Evolutionary conservation across 2,329 filamentous ascomycete genomes (phyloP).

Genomic region (Diaporthe ampelina): DNA sequence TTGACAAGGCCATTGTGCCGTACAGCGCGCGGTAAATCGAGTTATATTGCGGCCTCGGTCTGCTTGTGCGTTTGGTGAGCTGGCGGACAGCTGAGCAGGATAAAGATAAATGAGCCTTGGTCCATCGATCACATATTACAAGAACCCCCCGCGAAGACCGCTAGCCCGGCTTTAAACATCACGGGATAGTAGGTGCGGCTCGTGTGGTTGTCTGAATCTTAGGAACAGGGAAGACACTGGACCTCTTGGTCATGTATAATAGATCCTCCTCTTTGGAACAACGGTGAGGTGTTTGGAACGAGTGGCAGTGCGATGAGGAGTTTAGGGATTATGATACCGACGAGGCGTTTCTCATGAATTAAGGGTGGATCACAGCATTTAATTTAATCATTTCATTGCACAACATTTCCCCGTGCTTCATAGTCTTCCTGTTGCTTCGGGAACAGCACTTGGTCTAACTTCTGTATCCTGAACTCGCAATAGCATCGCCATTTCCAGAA

Average conservation of each 20-base stretch:
- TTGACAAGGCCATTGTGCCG: conserved; percentile 76
- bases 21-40: conserved; percentile 58
- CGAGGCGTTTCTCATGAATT: conserved; percentile 7
- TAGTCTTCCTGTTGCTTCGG: neutral
- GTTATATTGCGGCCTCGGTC: no score
- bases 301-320: neutral
- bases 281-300: neutral
- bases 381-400: neutral
- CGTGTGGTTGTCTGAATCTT: neutral
- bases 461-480: neutral
- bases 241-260: neutral
- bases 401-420: neutral
- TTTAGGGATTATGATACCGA: conserved; percentile 28
- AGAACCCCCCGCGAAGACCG: no score
- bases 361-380: neutral
- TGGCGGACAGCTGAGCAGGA: neutral
- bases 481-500: neutral
- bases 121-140: neutral
- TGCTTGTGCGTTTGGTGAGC: neutral
- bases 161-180: neutral
- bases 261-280: neutral
- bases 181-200: neutral
- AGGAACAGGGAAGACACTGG: neutral
- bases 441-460: no score
- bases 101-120: neutral